A percentile compares a stretch with the other conserved stretches of the same genome.
Evolutionary conservation across 768 basidiomycete species (phyloP).

Genomic region (Sistotremastrum suecicum): DNA sequence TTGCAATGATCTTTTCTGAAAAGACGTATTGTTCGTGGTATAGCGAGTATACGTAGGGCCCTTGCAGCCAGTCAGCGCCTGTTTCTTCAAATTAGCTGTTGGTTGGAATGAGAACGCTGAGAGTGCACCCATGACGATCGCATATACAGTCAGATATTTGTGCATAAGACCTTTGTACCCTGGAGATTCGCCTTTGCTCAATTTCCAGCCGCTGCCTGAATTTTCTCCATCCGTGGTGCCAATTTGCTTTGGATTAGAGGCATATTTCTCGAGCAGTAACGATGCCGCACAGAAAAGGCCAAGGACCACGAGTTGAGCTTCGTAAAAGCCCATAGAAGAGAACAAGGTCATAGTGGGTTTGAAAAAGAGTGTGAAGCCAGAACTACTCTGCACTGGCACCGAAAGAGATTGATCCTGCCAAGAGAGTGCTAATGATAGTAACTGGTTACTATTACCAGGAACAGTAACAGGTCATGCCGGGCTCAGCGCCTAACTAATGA

Average conservation of each 20-base stretch:
- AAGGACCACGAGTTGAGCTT: conserved; percentile 25
- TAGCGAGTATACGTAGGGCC: conserved; percentile 64
- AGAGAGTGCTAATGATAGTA: no score
- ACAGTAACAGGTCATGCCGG: no score
- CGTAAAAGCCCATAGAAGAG: conserved; percentile 19
- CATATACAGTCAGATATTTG: conserved; percentile 55
- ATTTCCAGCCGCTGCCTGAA: conserved; percentile 6
- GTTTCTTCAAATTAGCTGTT: background rate
- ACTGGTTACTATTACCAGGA: no score
- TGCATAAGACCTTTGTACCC: conserved; percentile 16
- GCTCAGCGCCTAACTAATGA: no score
- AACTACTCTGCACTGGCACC: no score
- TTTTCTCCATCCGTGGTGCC: conserved; percentile 1
- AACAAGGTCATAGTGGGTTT: no score
- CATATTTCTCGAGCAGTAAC: conserved; percentile 21
- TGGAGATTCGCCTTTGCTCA: conserved; percentile 1
- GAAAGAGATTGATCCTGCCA: no score
- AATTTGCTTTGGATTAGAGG: conserved; percentile 12
- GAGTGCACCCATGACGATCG: conserved; percentile 54
- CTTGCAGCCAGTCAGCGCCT: conserved; percentile 74
- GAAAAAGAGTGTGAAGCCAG: no score
- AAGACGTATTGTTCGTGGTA: conserved; percentile 56
- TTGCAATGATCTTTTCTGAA: conserved; percentile 47
- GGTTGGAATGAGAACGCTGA: conserved; percentile 1
- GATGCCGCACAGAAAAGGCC: conserved; percentile 19